phyloP scores from a whole-genome alignment of 805 yeast genomes.

The Myxozyma lipomycoides region DNA sequence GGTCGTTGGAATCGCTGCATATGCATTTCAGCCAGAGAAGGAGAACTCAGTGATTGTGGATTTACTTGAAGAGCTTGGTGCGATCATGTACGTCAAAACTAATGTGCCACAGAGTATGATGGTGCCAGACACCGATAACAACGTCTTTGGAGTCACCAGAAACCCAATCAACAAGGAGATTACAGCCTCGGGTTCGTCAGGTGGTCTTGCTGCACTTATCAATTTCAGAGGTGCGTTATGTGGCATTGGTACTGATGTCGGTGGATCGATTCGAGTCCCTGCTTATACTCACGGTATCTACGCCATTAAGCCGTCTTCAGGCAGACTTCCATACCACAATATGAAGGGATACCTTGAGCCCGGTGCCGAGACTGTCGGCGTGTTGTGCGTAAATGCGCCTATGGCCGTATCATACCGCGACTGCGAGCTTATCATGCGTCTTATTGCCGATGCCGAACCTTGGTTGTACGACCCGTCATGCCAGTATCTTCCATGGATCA shows the following conservation, averaged over 20 bases:
- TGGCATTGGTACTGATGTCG: constrained; percentile 56
- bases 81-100: constrained; percentile 61
- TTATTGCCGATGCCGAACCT: constrained; percentile 36
- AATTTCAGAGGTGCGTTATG: constrained; percentile 47
- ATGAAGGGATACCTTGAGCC: constrained; percentile 38
- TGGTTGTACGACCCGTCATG: constrained; percentile 45
- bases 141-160: constrained; percentile 48
- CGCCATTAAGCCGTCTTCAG: constrained; percentile 46
- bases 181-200: constrained; percentile 53
- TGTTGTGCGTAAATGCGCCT: constrained; percentile 66
- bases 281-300: constrained; percentile 44
- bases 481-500: constrained; percentile 54
- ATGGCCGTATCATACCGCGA: constrained; percentile 62
- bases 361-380: constrained; percentile 37
- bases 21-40: constrained; percentile 26
- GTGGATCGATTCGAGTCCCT: constrained; percentile 51
- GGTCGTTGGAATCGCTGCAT: constrained; percentile 36
- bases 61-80: constrained; percentile 49
- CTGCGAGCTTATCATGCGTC: constrained; percentile 62
- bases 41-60: constrained; percentile 47
- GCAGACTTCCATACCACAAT: constrained; percentile 40
- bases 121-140: constrained; percentile 55
- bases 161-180: constrained; percentile 49
- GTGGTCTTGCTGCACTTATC: constrained; percentile 51
- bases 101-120: constrained; percentile 53